phyloP scores from a whole-genome alignment of 176 grass and related monocot species.

The Carex pumila region DNA sequence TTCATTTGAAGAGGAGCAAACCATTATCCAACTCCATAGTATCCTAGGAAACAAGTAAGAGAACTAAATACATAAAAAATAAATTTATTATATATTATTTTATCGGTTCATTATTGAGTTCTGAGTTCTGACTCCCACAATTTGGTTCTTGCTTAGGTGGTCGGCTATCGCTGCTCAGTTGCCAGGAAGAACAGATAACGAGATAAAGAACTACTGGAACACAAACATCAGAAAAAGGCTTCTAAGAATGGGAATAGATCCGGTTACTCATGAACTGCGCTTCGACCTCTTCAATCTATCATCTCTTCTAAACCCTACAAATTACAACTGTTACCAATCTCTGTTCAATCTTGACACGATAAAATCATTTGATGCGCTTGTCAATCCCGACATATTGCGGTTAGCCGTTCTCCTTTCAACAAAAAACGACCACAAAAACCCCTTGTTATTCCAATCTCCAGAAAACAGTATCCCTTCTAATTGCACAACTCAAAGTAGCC shows the following conservation, averaged over 20 bases:
- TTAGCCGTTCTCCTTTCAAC: conserved; percentile 30
- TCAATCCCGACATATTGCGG: conserved; percentile 52
- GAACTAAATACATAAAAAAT: background rate
- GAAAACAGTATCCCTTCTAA: background rate
- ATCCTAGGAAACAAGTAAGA: conserved; percentile 97
- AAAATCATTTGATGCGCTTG: conserved; percentile 53
- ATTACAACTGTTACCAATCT: conserved; percentile 44
- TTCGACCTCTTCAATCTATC: conserved; percentile 83
- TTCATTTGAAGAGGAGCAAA: conserved; percentile 96
- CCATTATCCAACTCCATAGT: conserved; percentile 93
- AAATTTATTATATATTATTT: too few species aligned
- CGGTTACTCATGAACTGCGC: conserved; percentile 65
- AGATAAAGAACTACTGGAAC: conserved; percentile 99
- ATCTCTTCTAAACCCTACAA: conserved; percentile 42
- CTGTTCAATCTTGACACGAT: conserved; percentile 57
- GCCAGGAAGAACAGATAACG: conserved; percentile 89
- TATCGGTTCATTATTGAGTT: background rate
- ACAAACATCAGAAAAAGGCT: conserved; percentile 93
- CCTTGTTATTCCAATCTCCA: background rate
- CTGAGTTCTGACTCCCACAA: background rate
- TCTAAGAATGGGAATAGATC: conserved; percentile 81
- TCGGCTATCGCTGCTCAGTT: conserved; percentile 88
- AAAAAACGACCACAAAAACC: background rate
- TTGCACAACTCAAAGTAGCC: conserved; percentile 3
- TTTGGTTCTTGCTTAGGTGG: conserved; percentile 42